A percentile compares a stretch with the other conserved stretches of the same genome.
Conservation (phyloP, 192 early-diverging fungal genomes). For the Polychytrium aggregatum region DNA sequence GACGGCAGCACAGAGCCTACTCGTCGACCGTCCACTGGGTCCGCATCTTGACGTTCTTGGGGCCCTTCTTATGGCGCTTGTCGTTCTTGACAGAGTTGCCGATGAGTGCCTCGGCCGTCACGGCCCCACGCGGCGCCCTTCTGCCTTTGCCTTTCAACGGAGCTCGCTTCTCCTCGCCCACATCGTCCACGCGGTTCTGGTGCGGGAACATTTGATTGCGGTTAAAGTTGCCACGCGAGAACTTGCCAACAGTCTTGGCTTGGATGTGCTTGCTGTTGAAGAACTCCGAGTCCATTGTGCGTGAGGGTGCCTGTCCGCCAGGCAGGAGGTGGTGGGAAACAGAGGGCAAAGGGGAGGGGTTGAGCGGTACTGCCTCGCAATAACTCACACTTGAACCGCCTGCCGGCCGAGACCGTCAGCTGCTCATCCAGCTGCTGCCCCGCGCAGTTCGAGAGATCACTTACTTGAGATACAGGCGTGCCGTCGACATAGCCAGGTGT, state of each 20-base stretch:
- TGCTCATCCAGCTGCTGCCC: no score
- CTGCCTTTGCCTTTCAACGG: slow-evolving; percentile 14
- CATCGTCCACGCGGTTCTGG: slow-evolving; percentile 29
- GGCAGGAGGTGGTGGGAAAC: no score
- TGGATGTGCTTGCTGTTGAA: slow-evolving; percentile 8
- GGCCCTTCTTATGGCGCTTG: slow-evolving; percentile 65
- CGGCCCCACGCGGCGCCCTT: slow-evolving; percentile 10
- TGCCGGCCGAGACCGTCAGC: no score
- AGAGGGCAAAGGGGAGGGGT: no score
- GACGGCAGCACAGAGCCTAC: slow-evolving; percentile 1
- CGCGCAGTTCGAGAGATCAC: no score
- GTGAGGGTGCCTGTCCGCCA: no score
- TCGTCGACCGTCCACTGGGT: slow-evolving; percentile 23
- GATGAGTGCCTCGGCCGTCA: slow-evolving; percentile 17
- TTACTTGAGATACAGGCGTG: no score
- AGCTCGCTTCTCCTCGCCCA: slow-evolving; percentile 26
- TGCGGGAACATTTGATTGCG: slow-evolving; percentile 55
- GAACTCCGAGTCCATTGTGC: slow-evolving; percentile 14
- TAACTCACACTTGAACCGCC: no score
- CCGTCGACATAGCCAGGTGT: no score
- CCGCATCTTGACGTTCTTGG: slow-evolving; percentile 63
- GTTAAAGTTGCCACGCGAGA: slow-evolving; percentile 17
- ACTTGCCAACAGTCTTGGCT: slow-evolving; percentile 28
- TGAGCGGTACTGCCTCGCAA: no score
- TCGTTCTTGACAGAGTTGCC: no score